These are phyloP conservation scores for Ustilago cynodontis DNA, from an alignment of 1,284 basidiomycete species.

Conservation along the genomic window DNA sequence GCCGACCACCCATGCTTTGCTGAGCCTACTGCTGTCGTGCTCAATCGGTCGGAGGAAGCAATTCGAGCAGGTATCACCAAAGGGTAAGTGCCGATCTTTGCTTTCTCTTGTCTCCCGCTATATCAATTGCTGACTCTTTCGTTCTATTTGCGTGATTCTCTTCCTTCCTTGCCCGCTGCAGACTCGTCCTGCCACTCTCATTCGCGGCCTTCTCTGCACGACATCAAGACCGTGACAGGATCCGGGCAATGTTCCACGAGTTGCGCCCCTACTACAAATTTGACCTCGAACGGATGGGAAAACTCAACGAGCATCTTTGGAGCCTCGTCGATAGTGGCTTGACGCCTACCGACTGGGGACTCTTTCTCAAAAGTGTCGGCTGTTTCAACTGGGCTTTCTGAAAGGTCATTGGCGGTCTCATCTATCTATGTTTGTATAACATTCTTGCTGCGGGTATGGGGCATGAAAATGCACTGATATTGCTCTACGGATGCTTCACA, in stretches of 20 bases:
- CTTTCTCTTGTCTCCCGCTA: neutral
- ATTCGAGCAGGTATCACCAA: slow-evolving; percentile 45
- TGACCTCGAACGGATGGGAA: slow-evolving; percentile 44
- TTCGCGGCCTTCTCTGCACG: slow-evolving; percentile 43
- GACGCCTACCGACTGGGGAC: slow-evolving; percentile 41
- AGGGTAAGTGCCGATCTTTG: slow-evolving; percentile 17
- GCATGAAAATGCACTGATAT: neutral
- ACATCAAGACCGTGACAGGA: slow-evolving; percentile 31
- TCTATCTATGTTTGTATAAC: neutral
- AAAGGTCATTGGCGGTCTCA: neutral
- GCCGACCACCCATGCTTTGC: slow-evolving; percentile 43
- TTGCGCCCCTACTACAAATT: slow-evolving; percentile 52
- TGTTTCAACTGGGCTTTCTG: slow-evolving; percentile 55
- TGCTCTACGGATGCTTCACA: neutral
- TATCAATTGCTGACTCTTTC: neutral
- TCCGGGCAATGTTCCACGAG: slow-evolving; percentile 41
- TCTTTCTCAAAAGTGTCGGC: slow-evolving; percentile 49
- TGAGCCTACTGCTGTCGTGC: slow-evolving; percentile 36
- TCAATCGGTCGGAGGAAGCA: slow-evolving; percentile 42
- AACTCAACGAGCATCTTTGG: slow-evolving; percentile 49
- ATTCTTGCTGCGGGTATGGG: neutral
- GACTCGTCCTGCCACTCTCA: slow-evolving; percentile 37
- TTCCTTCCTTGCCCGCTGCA: neutral
- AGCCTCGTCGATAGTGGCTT: slow-evolving; percentile 44
- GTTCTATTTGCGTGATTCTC: neutral